These are phyloP conservation scores for Rutstroemia sp. DNA, from an alignment of 2,329 filamentous ascomycete genomes.

Conservation along the genomic window DNA sequence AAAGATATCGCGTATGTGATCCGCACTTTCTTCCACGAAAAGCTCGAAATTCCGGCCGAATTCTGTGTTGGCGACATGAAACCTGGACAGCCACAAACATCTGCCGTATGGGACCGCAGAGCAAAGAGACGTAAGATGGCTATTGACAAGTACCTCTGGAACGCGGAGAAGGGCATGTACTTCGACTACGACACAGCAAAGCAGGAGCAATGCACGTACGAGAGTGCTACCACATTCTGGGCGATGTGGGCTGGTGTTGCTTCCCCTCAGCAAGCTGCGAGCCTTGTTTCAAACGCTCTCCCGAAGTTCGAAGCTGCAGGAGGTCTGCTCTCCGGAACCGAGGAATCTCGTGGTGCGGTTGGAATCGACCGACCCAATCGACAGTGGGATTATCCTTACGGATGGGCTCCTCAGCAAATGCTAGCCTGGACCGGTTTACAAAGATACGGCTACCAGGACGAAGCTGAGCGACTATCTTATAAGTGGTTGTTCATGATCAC, in stretches of 20 bases:
- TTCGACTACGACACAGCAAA: constrained; percentile 92
- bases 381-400: constrained; percentile 98
- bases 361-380: constrained; percentile 81
- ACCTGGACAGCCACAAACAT: constrained; percentile 68
- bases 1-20: constrained; percentile 85
- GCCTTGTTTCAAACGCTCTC: constrained; percentile 72
- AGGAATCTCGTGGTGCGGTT: constrained; percentile 76
- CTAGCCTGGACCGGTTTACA: constrained; percentile 90
- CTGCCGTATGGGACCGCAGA: constrained; percentile 82
- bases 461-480: constrained; percentile 84
- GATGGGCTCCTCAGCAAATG: constrained; percentile 98
- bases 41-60: constrained; percentile 71
- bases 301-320: constrained; percentile 85
- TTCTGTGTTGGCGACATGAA: constrained; percentile 65
- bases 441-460: constrained; percentile 85
- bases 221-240: constrained; percentile 93
- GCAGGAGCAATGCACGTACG: constrained; percentile 74
- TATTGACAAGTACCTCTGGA: constrained; percentile 93
- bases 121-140: constrained; percentile 75
- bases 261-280: constrained; percentile 76
- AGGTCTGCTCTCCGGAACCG: constrained; percentile 81
- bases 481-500: constrained; percentile 99
- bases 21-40: constrained; percentile 75
- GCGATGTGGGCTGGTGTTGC: constrained; percentile 91
- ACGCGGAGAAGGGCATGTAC: constrained; percentile 87